These are phyloP conservation scores for Tuber aestivum DNA, from an alignment of 495 filamentous ascomycete genomes.

Conservation along the genomic window DNA sequence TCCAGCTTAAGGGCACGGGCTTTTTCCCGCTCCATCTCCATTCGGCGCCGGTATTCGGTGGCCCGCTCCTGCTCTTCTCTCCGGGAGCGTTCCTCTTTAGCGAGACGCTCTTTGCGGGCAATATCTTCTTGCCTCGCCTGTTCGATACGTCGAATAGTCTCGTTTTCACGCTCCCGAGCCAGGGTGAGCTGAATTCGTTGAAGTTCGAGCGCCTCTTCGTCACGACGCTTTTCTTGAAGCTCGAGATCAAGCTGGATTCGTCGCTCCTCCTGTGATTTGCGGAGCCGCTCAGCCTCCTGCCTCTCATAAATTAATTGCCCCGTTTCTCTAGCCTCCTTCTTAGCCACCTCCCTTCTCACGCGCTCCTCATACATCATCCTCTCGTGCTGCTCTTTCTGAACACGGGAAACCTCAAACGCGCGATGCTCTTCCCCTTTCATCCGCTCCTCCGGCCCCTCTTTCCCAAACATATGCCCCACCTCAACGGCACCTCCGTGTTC, in stretches of 20 bases:
- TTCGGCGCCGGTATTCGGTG: constrained; percentile 8
- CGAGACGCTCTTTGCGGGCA: constrained; percentile 5
- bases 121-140: neutral
- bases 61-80: constrained; percentile 21
- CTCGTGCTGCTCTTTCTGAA: constrained; percentile 16
- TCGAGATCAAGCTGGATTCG: constrained; percentile 8
- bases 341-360: neutral
- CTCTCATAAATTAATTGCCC: neutral
- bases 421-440: constrained; percentile 13
- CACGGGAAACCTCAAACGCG: constrained; percentile 1
- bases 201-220: constrained; percentile 16
- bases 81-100: constrained; percentile 23
- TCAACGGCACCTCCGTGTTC: constrained; percentile 8
- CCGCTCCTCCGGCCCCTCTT: constrained; percentile 11
- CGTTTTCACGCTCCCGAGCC: neutral
- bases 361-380: constrained; percentile 6
- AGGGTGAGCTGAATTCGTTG: neutral
- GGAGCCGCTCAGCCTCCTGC: constrained; percentile 6
- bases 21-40: constrained; percentile 25
- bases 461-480: constrained; percentile 8
- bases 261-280: constrained; percentile 2
- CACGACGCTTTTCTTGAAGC: constrained; percentile 19
- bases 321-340: neutral
- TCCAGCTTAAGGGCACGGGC: constrained; percentile 14
- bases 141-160: neutral